A percentile compares a stretch with the other conserved stretches of the same genome.
Conservation (phyloP, 2,329 filamentous ascomycete species). For the Cladophialophora chaetospira region DNA sequence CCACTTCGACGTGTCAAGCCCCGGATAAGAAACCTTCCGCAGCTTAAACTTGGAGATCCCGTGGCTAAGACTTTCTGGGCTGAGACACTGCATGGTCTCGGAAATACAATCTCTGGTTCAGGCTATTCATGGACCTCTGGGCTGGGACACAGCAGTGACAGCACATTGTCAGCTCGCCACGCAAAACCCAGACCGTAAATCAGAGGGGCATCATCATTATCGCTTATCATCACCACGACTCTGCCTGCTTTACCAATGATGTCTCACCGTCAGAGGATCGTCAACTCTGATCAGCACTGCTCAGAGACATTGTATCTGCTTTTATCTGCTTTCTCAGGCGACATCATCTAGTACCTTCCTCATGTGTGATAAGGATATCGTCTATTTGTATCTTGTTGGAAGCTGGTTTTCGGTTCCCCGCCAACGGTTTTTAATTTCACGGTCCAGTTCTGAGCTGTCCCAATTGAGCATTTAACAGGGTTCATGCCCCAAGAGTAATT, state of each 20-base stretch:
- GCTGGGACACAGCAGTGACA: slow-evolving; percentile 21
- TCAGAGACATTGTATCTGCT: slow-evolving; percentile 16
- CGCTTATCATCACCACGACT: slow-evolving; percentile 18
- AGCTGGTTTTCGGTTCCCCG: slow-evolving; percentile 17
- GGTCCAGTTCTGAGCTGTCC: slow-evolving; percentile 19
- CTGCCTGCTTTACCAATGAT: slow-evolving; percentile 23
- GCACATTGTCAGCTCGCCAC: slow-evolving; percentile 30
- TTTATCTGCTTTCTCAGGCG: slow-evolving; percentile 12
- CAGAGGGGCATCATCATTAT: slow-evolving; percentile 20
- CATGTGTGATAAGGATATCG: slow-evolving; percentile 18
- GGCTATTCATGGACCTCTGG: slow-evolving; percentile 25
- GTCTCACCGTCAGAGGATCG: slow-evolving; percentile 21
- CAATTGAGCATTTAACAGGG: slow-evolving; percentile 17
- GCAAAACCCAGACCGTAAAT: slow-evolving; percentile 20
- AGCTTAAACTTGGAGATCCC: slow-evolving; percentile 18
- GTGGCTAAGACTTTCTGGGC: slow-evolving; percentile 14
- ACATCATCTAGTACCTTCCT: slow-evolving; percentile 15
- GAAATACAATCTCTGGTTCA: slow-evolving; percentile 9
- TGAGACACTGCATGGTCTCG: slow-evolving; percentile 23
- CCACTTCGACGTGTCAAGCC: slow-evolving; percentile 9
- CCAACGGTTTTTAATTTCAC: slow-evolving; percentile 22
- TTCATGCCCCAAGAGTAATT: slow-evolving; percentile 18
- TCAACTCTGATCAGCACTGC: slow-evolving; percentile 21
- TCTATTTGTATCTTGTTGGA: slow-evolving; percentile 21
- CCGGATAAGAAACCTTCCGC: slow-evolving; percentile 18